A percentile compares a stretch with the other conserved stretches of the same genome.
phyloP scores from a whole-genome alignment of 495 filamentous ascomycete genomes.

The Mytilinidion resinicola region DNA sequence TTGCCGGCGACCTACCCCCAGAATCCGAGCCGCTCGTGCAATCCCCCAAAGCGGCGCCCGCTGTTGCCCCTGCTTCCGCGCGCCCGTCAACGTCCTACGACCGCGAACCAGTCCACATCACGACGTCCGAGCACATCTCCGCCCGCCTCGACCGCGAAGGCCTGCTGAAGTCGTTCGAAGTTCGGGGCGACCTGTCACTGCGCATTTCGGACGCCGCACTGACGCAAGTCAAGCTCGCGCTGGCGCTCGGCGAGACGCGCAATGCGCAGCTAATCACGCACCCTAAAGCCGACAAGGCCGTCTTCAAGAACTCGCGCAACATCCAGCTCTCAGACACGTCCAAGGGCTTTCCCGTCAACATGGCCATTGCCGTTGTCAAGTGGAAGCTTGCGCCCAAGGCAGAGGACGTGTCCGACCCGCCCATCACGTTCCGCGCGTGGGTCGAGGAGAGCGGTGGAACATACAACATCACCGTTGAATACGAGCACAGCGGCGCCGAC shows the following conservation, averaged over 20 bases:
- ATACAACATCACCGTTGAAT: constrained; percentile 84
- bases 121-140: constrained; percentile 78
- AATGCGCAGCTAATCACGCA: constrained; percentile 87
- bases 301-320: constrained; percentile 67
- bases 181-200: constrained; percentile 85
- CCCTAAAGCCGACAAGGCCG: constrained; percentile 83
- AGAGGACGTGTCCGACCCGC: constrained; percentile 65
- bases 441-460: constrained; percentile 71
- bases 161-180: constrained; percentile 69
- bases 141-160: constrained; percentile 85
- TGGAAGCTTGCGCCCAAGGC: constrained; percentile 74
- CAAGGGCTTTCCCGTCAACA: constrained; percentile 87
- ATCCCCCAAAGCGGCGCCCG: constrained; percentile 49
- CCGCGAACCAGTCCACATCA: constrained; percentile 76
- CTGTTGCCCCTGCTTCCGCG: constrained; percentile 35
- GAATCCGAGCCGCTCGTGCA: constrained; percentile 73
- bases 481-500: constrained; percentile 75
- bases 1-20: constrained; percentile 79
- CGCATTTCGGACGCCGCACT: constrained; percentile 80
- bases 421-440: constrained; percentile 94
- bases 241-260: constrained; percentile 64
- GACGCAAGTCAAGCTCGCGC: constrained; percentile 79
- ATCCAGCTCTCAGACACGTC: constrained; percentile 81
- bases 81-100: constrained; percentile 51
- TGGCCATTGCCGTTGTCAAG: constrained; percentile 77